A percentile compares a stretch with the other conserved stretches of the same genome.
Conservation (phyloP, 2,329 filamentous ascomycete genomes). For the Hortaea sp. region DNA sequence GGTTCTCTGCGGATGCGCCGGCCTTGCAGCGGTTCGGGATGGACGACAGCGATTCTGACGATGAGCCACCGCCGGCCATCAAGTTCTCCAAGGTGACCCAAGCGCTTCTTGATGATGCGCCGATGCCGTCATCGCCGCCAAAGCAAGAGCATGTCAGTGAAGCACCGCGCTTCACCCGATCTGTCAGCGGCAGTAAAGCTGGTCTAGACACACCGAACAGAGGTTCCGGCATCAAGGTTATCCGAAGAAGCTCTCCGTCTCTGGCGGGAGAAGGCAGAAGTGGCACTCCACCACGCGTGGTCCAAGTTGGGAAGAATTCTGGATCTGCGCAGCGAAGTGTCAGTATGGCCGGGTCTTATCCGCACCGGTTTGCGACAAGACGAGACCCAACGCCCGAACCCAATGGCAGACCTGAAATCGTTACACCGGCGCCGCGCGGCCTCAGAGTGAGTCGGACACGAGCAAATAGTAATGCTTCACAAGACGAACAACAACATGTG, state of each 20-base stretch:
- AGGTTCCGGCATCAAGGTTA: conserved; percentile 24
- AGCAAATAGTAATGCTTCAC: conserved; percentile 26
- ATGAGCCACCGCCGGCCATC: conserved; percentile 80
- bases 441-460: conserved; percentile 19
- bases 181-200: conserved; percentile 16
- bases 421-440: conserved; percentile 26
- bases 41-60: conserved; percentile 80
- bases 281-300: conserved; percentile 26
- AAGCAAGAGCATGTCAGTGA: conserved; percentile 34
- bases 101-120: conserved; percentile 57
- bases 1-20: conserved; percentile 35
- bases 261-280: conserved; percentile 13
- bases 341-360: conserved; percentile 24
- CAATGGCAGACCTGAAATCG: conserved; percentile 17
- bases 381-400: conserved; percentile 24
- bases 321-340: conserved; percentile 22
- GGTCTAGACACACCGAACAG: conserved; percentile 27
- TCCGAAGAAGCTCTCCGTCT: conserved; percentile 25
- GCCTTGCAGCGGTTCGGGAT: conserved; percentile 42
- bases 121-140: conserved; percentile 47
- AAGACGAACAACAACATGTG: conserved; percentile 18
- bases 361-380: conserved; percentile 15
- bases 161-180: conserved; percentile 17
- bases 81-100: conserved; percentile 90
- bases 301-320: conserved; percentile 21